These are phyloP conservation scores for Rhodotorula sp. DNA, from an alignment of 1,284 basidiomycete species.

Conservation along the genomic window DNA sequence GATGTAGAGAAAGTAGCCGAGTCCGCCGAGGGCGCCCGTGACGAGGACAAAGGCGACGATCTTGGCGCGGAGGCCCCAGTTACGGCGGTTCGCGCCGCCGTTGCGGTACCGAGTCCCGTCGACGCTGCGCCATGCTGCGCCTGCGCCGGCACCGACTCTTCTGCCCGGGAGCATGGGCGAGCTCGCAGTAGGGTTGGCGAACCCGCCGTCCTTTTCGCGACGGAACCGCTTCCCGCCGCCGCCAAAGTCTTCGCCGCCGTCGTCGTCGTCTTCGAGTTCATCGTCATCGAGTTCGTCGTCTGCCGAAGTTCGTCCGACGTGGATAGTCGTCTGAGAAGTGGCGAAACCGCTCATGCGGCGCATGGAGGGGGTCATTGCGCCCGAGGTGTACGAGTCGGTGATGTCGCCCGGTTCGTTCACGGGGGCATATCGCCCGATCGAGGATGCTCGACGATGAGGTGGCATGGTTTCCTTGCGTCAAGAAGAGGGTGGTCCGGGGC, in stretches of 20 bases:
- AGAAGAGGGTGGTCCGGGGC: no score
- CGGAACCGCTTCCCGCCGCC: background rate
- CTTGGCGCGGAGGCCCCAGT: background rate
- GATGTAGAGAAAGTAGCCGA: background rate
- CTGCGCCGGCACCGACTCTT: background rate
- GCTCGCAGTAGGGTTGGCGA: background rate
- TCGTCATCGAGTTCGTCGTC: constrained; percentile 15
- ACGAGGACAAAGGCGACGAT: constrained; percentile 5
- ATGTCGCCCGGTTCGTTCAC: constrained; percentile 2
- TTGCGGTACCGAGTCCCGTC: background rate
- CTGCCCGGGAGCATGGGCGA: constrained; percentile 5
- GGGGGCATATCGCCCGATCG: constrained; percentile 9
- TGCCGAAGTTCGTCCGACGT: background rate
- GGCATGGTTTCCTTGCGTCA: background rate
- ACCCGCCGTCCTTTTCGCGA: background rate
- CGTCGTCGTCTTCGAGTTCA: constrained; percentile 5
- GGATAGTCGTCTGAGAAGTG: background rate
- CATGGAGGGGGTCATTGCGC: background rate
- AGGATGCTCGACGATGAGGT: constrained; percentile 25
- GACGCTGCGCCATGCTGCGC: constrained; percentile 1
- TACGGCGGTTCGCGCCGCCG: constrained; percentile 2
- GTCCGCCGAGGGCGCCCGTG: constrained; percentile 6
- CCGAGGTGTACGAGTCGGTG: constrained; percentile 5
- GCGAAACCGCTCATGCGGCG: constrained; percentile 7
- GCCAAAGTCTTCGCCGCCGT: background rate